phyloP scores from a whole-genome alignment of 179 eudicot genomes.

The Beta macrorhiza region DNA sequence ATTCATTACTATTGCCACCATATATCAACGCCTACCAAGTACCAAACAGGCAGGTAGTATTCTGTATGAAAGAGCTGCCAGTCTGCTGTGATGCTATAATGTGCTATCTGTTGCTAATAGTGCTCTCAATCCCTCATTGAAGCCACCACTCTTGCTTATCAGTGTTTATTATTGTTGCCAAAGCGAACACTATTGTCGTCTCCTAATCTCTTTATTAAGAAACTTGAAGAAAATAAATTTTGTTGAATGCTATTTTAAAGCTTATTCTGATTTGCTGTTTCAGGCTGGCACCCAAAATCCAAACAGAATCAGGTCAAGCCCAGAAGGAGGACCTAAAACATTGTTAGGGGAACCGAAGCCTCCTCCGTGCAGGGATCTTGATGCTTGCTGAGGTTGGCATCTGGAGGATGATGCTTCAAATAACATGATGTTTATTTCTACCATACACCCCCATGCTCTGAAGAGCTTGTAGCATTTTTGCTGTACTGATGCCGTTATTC shows the following conservation, averaged over 20 bases:
- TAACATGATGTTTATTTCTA: conserved; percentile 31
- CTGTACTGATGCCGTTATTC: conserved; percentile 18
- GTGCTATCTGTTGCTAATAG: neutral
- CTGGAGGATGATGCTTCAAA: conserved; percentile 9
- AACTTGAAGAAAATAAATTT: neutral
- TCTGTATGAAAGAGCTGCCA: neutral
- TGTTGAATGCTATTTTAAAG: conserved; percentile 11
- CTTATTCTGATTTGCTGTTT: conserved; percentile 17
- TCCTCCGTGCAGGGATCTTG: conserved; percentile 92
- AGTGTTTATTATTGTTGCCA: neutral
- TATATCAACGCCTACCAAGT: too few species aligned
- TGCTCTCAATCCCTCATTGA: neutral
- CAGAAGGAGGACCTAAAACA: conserved; percentile 91
- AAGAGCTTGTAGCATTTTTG: conserved; percentile 31
- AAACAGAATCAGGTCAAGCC: conserved; percentile 59
- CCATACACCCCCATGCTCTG: conserved; percentile 19
- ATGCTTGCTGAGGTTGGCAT: conserved; percentile 60
- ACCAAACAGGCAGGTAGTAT: too few species aligned
- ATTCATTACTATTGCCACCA: too few species aligned
- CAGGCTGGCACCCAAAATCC: conserved; percentile 95
- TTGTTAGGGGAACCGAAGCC: conserved; percentile 86
- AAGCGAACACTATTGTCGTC: neutral
- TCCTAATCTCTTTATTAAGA: neutral
- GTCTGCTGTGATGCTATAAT: neutral
- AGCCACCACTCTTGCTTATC: neutral